Evolutionary conservation across 371 early-diverging fungal species (phyloP), one percentile per base, ranked within the genome.

Genomic region (Syncephalastrum sp.): DNA sequence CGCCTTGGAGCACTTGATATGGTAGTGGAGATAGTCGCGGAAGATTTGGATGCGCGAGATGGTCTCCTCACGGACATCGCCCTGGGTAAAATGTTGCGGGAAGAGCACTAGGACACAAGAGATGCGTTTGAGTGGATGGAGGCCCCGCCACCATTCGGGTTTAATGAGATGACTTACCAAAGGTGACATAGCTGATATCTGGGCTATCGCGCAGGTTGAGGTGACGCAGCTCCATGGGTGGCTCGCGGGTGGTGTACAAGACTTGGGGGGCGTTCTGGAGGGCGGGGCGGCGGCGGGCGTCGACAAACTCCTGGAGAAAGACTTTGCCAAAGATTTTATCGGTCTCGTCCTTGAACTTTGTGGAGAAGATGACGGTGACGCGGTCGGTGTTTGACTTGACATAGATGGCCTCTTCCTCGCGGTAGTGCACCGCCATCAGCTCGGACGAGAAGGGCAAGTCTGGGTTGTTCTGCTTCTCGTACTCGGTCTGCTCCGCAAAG

Each of bases 231-330:
- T 98, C 98, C 69, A 94, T 72, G 44, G 98, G 97, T 25, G 96
- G 93, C 55, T 96, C 98, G 57, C 93, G 91, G 56, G 83, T 83
- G 27, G 91, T 86, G 77, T 94, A 98, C 44, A 95, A 74, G 5
- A 97, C 98, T 74, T 95, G 96, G 33, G 99, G 99, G 7, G 98
- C 96, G 63, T 93, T 93, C 70, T 95, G 95, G 54, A 94, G 83
- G 29, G 85, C 79, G 44, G 91, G 89, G 64, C 88, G 91, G 64
- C 95, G 88, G 45, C 99, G 84, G 17, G 95, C 97, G 78, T 99
- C 99, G 6, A 96, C 96, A 74, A 97, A 99, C 86, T 99, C 99
- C 88, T 98, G 97, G 67, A 98, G 77, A 70, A 99, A 99, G 48
- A 99, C 95, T 60, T 90, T 92, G 56, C 95, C 99, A 77, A 95